Base-by-base conservation (phyloP, 2,329 filamentous ascomycete genomes). In the Venturia pyrina region DNA sequence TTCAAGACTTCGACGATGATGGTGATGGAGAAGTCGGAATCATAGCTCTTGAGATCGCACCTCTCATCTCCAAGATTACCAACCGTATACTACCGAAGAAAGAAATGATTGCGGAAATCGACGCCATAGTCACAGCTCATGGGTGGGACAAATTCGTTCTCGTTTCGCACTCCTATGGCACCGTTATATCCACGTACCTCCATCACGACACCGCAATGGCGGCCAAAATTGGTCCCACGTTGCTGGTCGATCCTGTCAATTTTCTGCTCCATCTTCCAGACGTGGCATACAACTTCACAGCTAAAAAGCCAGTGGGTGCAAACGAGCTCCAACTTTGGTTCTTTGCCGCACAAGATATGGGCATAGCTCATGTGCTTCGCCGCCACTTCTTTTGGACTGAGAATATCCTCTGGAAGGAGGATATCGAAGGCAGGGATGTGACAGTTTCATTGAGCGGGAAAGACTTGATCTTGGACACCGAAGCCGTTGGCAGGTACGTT, bases 331-430 rank as follows among this genome's bases (percentile, higher is more conserved):
- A 88, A 72, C 77, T 91, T 17, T 88, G 85, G 80, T 91, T 88
- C 70, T 90, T 89, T 72, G 88, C 85, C 6, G 85, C 82, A 57
- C 87, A 82, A 65, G 88, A 91, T 69, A 84, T 86, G 37, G 86
- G 86, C 1, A 85, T 89, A 1, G 83, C 87, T 11, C 82, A 88
- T 66, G 85, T 84, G 11, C 77, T 91, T 0, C 83, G 82, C 0
- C 78, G 88, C 3, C 82, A 87, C 70, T 90, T 91, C 75, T 89
- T 89, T 75, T 91, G 88, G 89, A 80, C 80, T 34, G 82, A 90
- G 69, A 89, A 88, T 68, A 84, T 89, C 48, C 75, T 89, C 8
- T 91, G 88, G 88, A 85, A 84, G 69, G 85, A 89, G 61, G 85
- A 89, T 68, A 70, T 75, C 41, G 67, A 75, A 63, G 69, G 74